Evolutionary conservation across 2,329 filamentous ascomycete species (phyloP), one percentile per base, ranked within the genome.

Genomic region (Cylindrodendrum hubeiense): DNA sequence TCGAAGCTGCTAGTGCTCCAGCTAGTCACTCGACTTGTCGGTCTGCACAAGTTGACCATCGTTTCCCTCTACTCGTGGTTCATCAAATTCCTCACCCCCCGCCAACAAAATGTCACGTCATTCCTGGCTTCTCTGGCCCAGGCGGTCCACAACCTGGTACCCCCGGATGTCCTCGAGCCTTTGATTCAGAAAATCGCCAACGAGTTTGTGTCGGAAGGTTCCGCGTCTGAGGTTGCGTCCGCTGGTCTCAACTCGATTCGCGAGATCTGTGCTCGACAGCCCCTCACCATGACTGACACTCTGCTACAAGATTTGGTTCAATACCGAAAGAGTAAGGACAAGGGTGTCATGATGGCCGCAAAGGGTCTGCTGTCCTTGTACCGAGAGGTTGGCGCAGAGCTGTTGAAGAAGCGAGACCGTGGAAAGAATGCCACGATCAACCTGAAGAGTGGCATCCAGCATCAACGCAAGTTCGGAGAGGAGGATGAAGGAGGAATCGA

Each of bases 341-440:
- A 98, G 84, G 95, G 95, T 65, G 93, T 96, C n/a, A 95, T 97
- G 88, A 98, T 99, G 96, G 96, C 96, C 8, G 94, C 95, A 15
- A 95, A 96, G 79, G 95, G 96, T 68, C 84, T 99, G 7, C 84
- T 99, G 44, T 94, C 93, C 24, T 85, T 99, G 6, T 99, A 97
- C 83, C 87, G 96, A 71, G 95, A 98, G 76, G 92, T 97, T 15
- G 94, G 92, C 37, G 93, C 96, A 0, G 93, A 97, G 71, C 88
- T 98, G 82, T 83, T 99, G 65, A 92, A 91, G 80, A 97, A 94
- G 85, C 90, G 92, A 75, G 96, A 98, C 77, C 89, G 96, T 73
- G 96, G 96, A 74, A 97, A 97, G 83, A 90, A 94, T 57, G 96
- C 96, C 13, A 90, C 93, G 1, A 95, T 99, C 77, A 91, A 91